Conservation (phyloP, 208 protist genomes). For the Leishmania amazonensis region DNA sequence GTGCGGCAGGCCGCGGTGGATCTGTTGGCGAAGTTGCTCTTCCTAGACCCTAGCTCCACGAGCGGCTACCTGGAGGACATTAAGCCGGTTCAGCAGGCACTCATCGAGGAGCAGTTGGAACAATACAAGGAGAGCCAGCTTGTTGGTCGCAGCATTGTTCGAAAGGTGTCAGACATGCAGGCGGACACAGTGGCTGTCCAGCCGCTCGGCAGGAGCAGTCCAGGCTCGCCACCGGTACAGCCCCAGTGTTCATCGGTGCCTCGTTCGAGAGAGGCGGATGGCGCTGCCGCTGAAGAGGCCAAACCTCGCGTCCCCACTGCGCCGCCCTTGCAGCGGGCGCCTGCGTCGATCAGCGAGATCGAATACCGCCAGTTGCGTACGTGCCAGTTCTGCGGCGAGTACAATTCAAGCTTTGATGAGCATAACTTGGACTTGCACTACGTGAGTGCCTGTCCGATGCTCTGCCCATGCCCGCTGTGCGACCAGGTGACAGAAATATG, state of each 20-base stretch:
- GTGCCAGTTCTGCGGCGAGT: conserved; percentile 90
- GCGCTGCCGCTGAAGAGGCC: conserved; percentile 3
- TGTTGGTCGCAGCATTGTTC: not conserved
- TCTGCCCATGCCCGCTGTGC: conserved; percentile 90
- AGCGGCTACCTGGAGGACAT: conserved; percentile 46
- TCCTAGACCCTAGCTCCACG: conserved; percentile 35
- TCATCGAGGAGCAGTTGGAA: conserved; percentile 77
- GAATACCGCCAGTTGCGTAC: conserved; percentile 44
- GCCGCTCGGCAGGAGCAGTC: conserved; percentile 7
- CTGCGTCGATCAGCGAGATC: conserved; percentile 21
- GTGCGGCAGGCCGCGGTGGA: conserved; percentile 74
- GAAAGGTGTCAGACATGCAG: conserved; percentile 16
- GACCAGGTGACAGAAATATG: conserved; percentile 93
- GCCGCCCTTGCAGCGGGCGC: conserved; percentile 6
- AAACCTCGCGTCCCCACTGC: not conserved
- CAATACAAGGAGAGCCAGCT: conserved; percentile 26
- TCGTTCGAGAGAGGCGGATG: not conserved
- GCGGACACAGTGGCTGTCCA: conserved; percentile 20
- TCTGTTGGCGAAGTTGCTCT: conserved; percentile 72
- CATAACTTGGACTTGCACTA: conserved; percentile 87
- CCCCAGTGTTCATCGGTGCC: conserved; percentile 2
- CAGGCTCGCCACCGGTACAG: conserved; percentile 1
- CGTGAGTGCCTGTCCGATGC: conserved; percentile 87
- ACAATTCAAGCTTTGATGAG: conserved; percentile 69
- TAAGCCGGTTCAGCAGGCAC: conserved; percentile 73